These are phyloP conservation scores for Nakataea oryzae DNA, from an alignment of 2,329 filamentous ascomycete species.

Conservation along the genomic window DNA sequence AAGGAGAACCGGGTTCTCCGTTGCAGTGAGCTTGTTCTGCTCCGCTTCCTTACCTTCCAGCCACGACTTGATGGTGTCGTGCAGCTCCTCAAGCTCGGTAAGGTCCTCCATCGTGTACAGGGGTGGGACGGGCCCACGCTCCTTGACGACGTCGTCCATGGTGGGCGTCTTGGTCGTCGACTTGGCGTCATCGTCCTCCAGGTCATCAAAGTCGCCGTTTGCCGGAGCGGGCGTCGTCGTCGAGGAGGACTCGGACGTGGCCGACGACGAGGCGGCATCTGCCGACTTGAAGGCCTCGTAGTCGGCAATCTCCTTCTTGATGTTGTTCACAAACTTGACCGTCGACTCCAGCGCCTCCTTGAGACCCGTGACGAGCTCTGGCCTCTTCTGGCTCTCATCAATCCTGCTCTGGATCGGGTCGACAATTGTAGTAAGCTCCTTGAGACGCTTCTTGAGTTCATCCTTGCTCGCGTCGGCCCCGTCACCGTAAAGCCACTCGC, in stretches of 20 bases:
- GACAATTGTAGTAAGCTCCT: conserved; percentile 67
- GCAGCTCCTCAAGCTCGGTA: conserved; percentile 48
- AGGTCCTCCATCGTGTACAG: conserved; percentile 68
- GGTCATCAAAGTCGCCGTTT: conserved; percentile 54
- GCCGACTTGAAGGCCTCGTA: conserved; percentile 53
- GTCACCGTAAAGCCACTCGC: conserved; percentile 87
- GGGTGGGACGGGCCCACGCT: conserved; percentile 46
- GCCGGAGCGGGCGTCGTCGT: conserved; percentile 34
- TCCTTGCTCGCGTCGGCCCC: conserved; percentile 66
- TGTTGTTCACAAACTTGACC: conserved; percentile 56
- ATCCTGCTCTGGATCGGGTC: conserved; percentile 66
- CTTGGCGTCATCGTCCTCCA: conserved; percentile 57
- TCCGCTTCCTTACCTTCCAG: conserved; percentile 58
- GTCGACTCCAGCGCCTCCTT: conserved; percentile 63
- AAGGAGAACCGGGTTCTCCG: conserved; percentile 66
- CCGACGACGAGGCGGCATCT: conserved; percentile 36
- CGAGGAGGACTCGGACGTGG: conserved; percentile 24
- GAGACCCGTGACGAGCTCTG: conserved; percentile 56
- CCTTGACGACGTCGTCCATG: conserved; percentile 32
- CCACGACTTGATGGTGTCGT: conserved; percentile 60
- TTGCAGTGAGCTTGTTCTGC: conserved; percentile 59
- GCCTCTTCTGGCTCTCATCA: conserved; percentile 61
- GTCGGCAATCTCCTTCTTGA: conserved; percentile 60
- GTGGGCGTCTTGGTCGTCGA: conserved; percentile 26
- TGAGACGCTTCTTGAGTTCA: conserved; percentile 65